phyloP scores from a whole-genome alignment of 176 grass and related monocot species.

The Zea mays region Zm-B73-REFERENCE-NAM-5.0 NC_050098.1:196936501-196937000 shows the following conservation, averaged over 20 bases:
- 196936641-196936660: background rate
- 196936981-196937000: conserved; percentile 43
- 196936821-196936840: conserved; percentile 57
- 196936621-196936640: background rate
- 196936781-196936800: conserved; percentile 52
- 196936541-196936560: conserved; percentile 11
- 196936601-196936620: background rate
- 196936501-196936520: conserved; percentile 13
- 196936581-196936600: too few relatives aligned
- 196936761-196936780: conserved; percentile 51
- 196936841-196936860: conserved; percentile 86
- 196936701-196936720: conserved; percentile 79
- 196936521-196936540: conserved; percentile 26
- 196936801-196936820: conserved; percentile 78
- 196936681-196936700: conserved; percentile 69
- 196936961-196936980: conserved; percentile 78
- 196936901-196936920: conserved; percentile 53
- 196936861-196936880: conserved; percentile 60
- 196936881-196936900: conserved; percentile 78
- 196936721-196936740: conserved; percentile 95
- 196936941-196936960: conserved; percentile 68
- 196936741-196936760: conserved; percentile 84
- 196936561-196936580: background rate
- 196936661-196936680: background rate
- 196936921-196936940: conserved; percentile 55